Conservation (phyloP, 805 yeast genomes). For the Saccharomycopsis javanensis region DNA sequence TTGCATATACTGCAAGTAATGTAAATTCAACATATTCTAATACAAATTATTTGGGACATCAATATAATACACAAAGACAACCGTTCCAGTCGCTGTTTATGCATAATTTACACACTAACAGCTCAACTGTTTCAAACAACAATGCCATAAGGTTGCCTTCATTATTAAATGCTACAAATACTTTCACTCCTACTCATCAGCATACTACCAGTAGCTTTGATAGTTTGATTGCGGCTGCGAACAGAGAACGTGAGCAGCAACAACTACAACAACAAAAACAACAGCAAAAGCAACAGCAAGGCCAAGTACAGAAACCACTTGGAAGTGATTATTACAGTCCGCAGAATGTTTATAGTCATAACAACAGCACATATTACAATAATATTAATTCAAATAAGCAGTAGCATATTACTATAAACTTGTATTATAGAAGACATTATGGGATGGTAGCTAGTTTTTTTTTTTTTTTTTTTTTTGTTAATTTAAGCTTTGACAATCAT, state of each 20-base stretch:
- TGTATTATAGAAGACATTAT: not conserved
- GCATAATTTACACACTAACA: not conserved
- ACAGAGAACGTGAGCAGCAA: conserved; percentile 2
- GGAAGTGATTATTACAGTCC: not conserved
- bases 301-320: not conserved
- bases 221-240: conserved; percentile 1
- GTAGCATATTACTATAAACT: not conserved
- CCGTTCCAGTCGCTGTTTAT: not conserved
- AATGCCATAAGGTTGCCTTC: not conserved
- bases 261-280: conserved; percentile 10
- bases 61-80: not conserved
- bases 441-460: not conserved
- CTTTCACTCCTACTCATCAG: not conserved
- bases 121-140: not conserved
- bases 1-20: not conserved
- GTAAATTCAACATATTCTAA: not conserved
- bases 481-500: not conserved
- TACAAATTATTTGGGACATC: not conserved
- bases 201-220: conserved; percentile 1
- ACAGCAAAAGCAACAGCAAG: conserved; percentile 6
- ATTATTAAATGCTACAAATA: not conserved
- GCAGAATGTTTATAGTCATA: not conserved
- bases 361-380: not conserved
- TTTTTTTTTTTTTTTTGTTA: not conserved
- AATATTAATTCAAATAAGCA: not conserved